Conservation (phyloP, 1,139 yeast genomes). For the Hansenula lynferdii region DNA sequence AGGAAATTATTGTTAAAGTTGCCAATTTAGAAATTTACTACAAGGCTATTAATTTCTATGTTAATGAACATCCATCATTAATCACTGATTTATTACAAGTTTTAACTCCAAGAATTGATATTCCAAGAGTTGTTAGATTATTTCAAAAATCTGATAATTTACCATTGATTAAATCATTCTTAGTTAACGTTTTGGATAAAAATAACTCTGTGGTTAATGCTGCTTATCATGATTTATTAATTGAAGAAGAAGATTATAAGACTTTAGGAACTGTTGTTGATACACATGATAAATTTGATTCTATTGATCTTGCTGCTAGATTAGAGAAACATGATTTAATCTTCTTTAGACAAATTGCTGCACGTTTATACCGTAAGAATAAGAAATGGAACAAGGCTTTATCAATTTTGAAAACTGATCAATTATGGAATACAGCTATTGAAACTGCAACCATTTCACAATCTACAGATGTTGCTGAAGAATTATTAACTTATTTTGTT, state of each 20-base stretch:
- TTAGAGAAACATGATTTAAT: conserved; percentile 87
- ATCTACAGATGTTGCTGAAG: conserved; percentile 81
- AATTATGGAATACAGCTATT: conserved; percentile 92
- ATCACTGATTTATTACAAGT: conserved; percentile 83
- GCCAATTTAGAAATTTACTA: conserved; percentile 95
- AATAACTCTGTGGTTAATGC: conserved; percentile 88
- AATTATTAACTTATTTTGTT: conserved; percentile 83
- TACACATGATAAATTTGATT: conserved; percentile 86
- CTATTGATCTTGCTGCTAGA: conserved; percentile 87
- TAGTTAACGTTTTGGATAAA: conserved; percentile 86
- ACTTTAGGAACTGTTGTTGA: conserved; percentile 85
- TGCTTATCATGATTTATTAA: conserved; percentile 92
- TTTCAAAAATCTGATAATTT: conserved; percentile 94
- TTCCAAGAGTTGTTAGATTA: conserved; percentile 92
- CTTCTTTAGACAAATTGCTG: conserved; percentile 95
- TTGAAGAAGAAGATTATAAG: conserved; percentile 95
- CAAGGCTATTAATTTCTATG: conserved; percentile 93
- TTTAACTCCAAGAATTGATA: conserved; percentile 86
- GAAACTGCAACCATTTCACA: conserved; percentile 86
- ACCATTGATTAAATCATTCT: conserved; percentile 93
- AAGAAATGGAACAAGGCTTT: conserved; percentile 92
- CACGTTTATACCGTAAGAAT: conserved; percentile 87
- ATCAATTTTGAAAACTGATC: conserved; percentile 84
- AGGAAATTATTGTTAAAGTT: conserved; percentile 91
- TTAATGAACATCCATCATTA: conserved; percentile 87